Evolutionary conservation across 192 early-diverging fungal species (phyloP).

Genomic region (Coemansia sp.): DNA sequence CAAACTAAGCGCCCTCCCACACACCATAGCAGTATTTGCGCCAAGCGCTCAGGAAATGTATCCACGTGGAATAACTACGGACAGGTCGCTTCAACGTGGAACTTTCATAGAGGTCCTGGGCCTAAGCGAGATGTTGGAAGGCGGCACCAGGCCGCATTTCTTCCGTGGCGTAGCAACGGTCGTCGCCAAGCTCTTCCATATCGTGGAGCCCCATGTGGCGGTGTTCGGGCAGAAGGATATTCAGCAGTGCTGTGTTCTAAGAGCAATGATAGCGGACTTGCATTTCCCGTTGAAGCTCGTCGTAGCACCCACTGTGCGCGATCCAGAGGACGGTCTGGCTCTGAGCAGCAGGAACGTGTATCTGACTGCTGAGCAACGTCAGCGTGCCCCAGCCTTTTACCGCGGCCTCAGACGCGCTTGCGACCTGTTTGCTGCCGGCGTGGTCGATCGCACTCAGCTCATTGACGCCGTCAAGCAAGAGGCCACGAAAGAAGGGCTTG

Average conservation of each 20-base stretch:
- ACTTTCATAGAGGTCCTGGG: conserved; percentile 92
- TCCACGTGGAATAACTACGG: conserved; percentile 82
- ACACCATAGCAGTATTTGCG: conserved; percentile 50
- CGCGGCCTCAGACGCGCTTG: conserved; percentile 61
- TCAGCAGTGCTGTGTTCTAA: conserved; percentile 86
- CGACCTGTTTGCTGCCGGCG: conserved; percentile 45
- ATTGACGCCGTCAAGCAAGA: conserved; percentile 44
- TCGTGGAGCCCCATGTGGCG: conserved; percentile 74
- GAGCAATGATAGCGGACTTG: conserved; percentile 81
- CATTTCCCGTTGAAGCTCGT: conserved; percentile 72
- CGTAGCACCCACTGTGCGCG: conserved; percentile 73
- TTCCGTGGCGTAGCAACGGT: conserved; percentile 97
- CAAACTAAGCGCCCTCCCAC: conserved; percentile 43
- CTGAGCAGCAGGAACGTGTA: conserved; percentile 90
- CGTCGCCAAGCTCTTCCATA: conserved; percentile 90
- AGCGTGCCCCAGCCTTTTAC: conserved; percentile 70
- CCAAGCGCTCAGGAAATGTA: conserved; percentile 89
- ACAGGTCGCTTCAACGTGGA: conserved; percentile 75
- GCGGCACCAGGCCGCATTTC: conserved; percentile 86
- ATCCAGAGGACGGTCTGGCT: conserved; percentile 75
- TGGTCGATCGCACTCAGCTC: conserved; percentile 44
- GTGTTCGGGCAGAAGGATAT: conserved; percentile 98
- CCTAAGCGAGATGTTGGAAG: conserved; percentile 90
- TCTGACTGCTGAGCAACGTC: conserved; percentile 67
- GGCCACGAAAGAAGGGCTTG: conserved; percentile 48